Percentiles rank a stretch among this genome's conserved stretches.
phyloP scores from a whole-genome alignment of 148 eudicot genomes.

The Polygonum aviculare region DNA sequence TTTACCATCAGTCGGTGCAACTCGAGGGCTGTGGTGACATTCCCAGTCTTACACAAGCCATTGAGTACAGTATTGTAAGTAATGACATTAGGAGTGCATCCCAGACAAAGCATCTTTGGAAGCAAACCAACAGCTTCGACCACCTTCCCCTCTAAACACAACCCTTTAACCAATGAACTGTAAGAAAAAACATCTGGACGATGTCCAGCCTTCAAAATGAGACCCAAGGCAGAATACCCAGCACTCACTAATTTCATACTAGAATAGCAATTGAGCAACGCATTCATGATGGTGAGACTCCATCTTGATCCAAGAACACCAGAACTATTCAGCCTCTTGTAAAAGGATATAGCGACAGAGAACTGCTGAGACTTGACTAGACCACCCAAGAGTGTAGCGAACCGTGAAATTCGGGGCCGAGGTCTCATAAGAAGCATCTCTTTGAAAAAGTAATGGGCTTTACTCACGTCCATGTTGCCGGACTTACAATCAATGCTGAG shows the following conservation, averaged over 20 bases:
- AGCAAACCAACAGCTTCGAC: too few species aligned
- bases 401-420: constrained; percentile 10
- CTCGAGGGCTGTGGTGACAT: too few species aligned
- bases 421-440: constrained; percentile 15
- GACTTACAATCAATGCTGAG: not conserved
- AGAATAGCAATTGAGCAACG: constrained; percentile 24
- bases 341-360: constrained; percentile 11
- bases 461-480: not conserved
- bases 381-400: constrained; percentile 9
- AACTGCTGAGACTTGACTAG: constrained; percentile 15
- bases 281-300: constrained; percentile 12
- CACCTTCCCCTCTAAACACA: too few species aligned
- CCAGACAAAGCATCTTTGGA: too few species aligned
- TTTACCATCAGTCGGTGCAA: too few species aligned
- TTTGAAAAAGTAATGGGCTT: constrained; percentile 10
- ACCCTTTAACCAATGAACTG: too few species aligned
- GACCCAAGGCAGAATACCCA: constrained; percentile 19
- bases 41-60: too few species aligned
- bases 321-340: not conserved
- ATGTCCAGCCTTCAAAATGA: constrained; percentile 15
- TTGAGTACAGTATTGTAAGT: too few species aligned
- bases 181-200: too few species aligned
- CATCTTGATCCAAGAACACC: not conserved
- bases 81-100: too few species aligned
- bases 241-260: constrained; percentile 16